Percentiles rank a stretch among this genome's conserved stretches.
Evolutionary conservation across 768 basidiomycete species (phyloP).

Genomic region (Cystobasidium ongulense): DNA sequence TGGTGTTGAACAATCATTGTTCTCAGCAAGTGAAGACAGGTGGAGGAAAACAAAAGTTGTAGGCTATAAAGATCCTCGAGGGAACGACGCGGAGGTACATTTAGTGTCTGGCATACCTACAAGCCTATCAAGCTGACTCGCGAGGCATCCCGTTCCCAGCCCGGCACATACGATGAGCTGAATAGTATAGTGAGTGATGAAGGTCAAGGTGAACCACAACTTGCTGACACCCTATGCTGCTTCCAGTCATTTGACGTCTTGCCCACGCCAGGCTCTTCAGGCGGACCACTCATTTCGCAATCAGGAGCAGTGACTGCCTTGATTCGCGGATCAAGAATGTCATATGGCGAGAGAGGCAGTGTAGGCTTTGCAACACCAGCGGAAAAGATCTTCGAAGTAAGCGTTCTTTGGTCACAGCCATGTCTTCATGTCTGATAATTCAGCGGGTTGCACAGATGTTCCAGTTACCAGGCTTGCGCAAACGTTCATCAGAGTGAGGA

Average conservation of each 20-base stretch:
- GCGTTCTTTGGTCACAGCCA: neutral
- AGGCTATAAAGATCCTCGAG: slow-evolving; percentile 24
- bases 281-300: slow-evolving; percentile 18
- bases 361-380: slow-evolving; percentile 27
- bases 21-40: slow-evolving; percentile 2
- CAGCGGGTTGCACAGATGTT: too few species aligned
- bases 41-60: slow-evolving; percentile 14
- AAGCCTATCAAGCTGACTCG: too few species aligned
- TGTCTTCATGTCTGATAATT: neutral
- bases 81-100: slow-evolving; percentile 23
- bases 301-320: slow-evolving; percentile 26
- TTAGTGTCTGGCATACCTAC: too few species aligned
- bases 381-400: slow-evolving; percentile 25
- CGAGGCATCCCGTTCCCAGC: too few species aligned
- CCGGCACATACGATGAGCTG: slow-evolving; percentile 30
- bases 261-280: slow-evolving; percentile 22
- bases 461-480: slow-evolving; percentile 22
- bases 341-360: slow-evolving; percentile 20
- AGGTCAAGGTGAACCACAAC: neutral
- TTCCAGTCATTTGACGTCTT: slow-evolving; percentile 21
- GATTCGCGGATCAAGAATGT: slow-evolving; percentile 18
- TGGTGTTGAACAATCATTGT: slow-evolving; percentile 4
- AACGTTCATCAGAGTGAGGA: neutral
- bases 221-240: neutral
- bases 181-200: slow-evolving; percentile 20